Conservation (phyloP, 192 early-diverging fungal species). For the Phlyctochytrium arcticum region DNA sequence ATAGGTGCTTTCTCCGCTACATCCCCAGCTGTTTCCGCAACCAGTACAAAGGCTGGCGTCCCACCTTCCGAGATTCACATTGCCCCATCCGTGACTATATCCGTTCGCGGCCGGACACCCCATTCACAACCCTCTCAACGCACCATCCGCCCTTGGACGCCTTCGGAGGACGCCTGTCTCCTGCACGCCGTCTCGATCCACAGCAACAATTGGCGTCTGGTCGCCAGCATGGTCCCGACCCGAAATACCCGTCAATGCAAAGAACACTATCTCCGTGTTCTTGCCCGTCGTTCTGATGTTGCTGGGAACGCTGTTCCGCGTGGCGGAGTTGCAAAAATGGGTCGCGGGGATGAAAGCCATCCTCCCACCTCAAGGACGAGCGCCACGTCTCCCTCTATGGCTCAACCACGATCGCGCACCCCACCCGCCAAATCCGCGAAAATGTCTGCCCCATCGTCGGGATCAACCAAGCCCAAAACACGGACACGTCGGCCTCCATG, state of each 20-base stretch:
- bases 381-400: too few species aligned
- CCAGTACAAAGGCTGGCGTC: not conserved
- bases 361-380: too few species aligned
- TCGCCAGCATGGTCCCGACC: conserved; percentile 5
- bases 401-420: too few species aligned
- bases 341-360: too few species aligned
- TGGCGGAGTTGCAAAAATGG: too few species aligned
- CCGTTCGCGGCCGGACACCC: too few species aligned
- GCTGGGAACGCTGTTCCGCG: too few species aligned
- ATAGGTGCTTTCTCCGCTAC: not conserved
- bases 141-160: conserved; percentile 19
- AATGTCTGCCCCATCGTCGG: too few species aligned
- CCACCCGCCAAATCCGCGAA: too few species aligned
- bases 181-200: conserved; percentile 2
- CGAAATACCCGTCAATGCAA: conserved; percentile 23
- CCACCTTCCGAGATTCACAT: not conserved
- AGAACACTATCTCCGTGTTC: conserved; percentile 21
- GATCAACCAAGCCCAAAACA: too few species aligned
- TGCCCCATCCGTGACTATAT: not conserved
- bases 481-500: too few species aligned
- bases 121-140: conserved; percentile 4
- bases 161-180: conserved; percentile 11
- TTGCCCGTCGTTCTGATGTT: not conserved
- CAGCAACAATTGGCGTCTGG: conserved; percentile 8
- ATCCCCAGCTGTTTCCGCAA: not conserved